A percentile compares a stretch with the other conserved stretches of the same genome.
Conservation (phyloP, 2,329 filamentous ascomycete species). For the Arthrobotrys pseudoclavata region DNA sequence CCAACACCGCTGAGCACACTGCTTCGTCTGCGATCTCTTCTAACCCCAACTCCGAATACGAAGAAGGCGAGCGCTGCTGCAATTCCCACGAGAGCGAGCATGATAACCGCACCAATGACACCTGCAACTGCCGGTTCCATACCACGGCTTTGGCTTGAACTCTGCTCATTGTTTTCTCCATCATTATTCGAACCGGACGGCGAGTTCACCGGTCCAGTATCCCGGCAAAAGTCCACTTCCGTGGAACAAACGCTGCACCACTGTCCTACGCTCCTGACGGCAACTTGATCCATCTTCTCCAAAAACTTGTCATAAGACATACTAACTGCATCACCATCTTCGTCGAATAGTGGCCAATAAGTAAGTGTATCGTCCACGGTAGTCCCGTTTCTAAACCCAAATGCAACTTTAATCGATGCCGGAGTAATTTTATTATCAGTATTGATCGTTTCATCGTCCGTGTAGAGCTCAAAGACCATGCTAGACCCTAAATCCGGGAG, state of each 20-base stretch:
- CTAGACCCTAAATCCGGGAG: conserved; percentile 55
- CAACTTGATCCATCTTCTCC: conserved; percentile 27
- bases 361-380: conserved; percentile 51
- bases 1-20: conserved; percentile 43
- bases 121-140: conserved; percentile 51
- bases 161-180: not conserved
- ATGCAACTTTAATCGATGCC: conserved; percentile 41
- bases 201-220: not conserved
- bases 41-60: conserved; percentile 47
- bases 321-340: conserved; percentile 21
- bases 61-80: conserved; percentile 37
- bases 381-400: conserved; percentile 54
- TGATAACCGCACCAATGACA: conserved; percentile 49
- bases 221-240: conserved; percentile 29
- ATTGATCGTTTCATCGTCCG: conserved; percentile 36
- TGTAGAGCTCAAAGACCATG: conserved; percentile 57
- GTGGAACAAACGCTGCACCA: conserved; percentile 40
- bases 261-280: conserved; percentile 25
- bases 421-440: conserved; percentile 13
- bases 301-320: conserved; percentile 41
- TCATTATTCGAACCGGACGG: not conserved
- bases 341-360: conserved; percentile 55
- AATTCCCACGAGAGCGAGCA: conserved; percentile 41
- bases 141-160: not conserved
- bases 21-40: conserved; percentile 47